phyloP scores from a whole-genome alignment of 495 filamentous ascomycete species.

The Penicilliopsis zonata region DNA sequence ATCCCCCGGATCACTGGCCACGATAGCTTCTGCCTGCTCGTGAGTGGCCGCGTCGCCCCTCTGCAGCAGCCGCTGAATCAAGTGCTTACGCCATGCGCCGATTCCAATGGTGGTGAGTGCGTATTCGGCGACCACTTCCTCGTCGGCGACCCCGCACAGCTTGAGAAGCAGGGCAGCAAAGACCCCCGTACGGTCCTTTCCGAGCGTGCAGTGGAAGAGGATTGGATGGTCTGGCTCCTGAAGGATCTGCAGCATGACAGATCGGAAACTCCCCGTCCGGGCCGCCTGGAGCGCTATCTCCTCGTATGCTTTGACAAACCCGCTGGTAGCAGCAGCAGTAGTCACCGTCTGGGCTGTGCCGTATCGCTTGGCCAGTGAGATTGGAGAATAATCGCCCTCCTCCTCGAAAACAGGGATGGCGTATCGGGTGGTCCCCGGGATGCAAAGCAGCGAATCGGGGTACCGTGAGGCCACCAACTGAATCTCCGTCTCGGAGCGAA shows the following conservation, averaged over 20 bases:
- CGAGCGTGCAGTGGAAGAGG: constrained; percentile 42
- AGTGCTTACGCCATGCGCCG: no score
- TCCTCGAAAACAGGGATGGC: constrained; percentile 43
- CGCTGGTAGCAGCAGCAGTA: constrained; percentile 27
- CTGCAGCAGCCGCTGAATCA: no score
- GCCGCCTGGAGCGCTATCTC: constrained; percentile 17
- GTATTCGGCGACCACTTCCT: constrained; percentile 5
- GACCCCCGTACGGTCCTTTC: constrained; percentile 43
- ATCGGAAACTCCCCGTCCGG: constrained; percentile 4
- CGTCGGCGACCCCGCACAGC: constrained; percentile 22
- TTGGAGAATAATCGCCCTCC: no score
- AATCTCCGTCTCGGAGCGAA: constrained; percentile 42
- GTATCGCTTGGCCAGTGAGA: no score
- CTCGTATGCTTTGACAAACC: constrained; percentile 34
- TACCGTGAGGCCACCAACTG: constrained; percentile 11
- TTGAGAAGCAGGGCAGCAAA: constrained; percentile 35
- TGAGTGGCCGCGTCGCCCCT: no score
- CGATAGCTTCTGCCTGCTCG: no score
- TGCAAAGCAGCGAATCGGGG: no score
- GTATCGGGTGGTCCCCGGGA: constrained; percentile 12
- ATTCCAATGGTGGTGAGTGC: constrained; percentile 4
- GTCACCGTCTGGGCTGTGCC: constrained; percentile 1
- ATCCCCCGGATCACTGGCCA: no score
- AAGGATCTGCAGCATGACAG: constrained; percentile 13
- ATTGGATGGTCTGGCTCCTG: constrained; percentile 14